Evolutionary conservation across 2,329 filamentous ascomycete species (phyloP), one percentile per base, ranked within the genome.

Genomic region (Aspergillus amoenus): DNA sequence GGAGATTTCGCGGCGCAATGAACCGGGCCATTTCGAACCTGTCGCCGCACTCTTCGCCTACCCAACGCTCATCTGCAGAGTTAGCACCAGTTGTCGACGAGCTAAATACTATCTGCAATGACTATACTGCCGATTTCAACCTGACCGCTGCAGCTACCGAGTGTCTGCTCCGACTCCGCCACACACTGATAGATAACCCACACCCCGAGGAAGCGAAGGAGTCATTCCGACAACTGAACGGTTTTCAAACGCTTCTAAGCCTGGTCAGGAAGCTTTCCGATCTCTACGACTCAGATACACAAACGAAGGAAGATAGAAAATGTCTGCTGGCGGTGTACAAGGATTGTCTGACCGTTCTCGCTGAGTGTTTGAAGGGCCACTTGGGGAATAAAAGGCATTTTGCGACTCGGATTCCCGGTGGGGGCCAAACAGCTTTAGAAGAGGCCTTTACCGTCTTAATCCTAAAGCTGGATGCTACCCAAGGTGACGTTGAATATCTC

Each of bases 371-470:
- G 63, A 84, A 86, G 53, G 86, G 86, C 45, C 92, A 97, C 73
- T 82, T 88, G 46, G 93, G 93, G 18, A 99, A 97, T 75, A 84
- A 88, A 68, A 85, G 90, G 65, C 97, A 93, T 77, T 97, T 97
- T 71, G 84, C 86, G 57, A 87, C 86, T 64, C 82, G 86, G 63
- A 85, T 95, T 30, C 84, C 90, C 57, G 87, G 85, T 21, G 89
- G 88, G 56, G 92, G 93, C 3, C 96, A 91, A 88, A 82, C 86
- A 62, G 84, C 86, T 7, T 73, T 97, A 54, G 88, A 94, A 68
- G 84, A 90, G 68, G 84, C 84, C 5, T 82, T 76, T 84, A 83
- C 60, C 86, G 85, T 71, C 86, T 87, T 72, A 84, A 88, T 34
- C 76, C 86, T 52, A 81, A 88, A 53, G 83, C 83, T 62, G 82